Percentiles rank a stretch among this genome's conserved stretches.
Evolutionary conservation across 2,329 filamentous ascomycete species (phyloP).

Genomic region (Botrytis aclada): DNA sequence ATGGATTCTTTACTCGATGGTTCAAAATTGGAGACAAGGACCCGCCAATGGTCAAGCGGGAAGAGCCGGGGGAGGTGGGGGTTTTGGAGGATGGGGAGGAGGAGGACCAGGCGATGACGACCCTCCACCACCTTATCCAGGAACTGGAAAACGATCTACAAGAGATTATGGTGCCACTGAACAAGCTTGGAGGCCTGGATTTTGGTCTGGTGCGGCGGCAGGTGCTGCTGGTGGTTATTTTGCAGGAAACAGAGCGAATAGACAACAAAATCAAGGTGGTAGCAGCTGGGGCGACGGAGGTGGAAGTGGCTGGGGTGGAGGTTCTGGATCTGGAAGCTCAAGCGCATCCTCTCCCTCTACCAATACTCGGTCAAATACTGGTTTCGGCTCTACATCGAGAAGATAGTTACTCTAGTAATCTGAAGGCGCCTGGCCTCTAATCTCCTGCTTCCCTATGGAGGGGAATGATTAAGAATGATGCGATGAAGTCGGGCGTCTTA

Average conservation of each 20-base stretch:
- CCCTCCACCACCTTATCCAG: conserved; percentile 37
- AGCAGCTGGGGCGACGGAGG: conserved; percentile 29
- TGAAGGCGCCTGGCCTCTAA: conserved; percentile 4
- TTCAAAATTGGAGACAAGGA: conserved; percentile 26
- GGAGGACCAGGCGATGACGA: conserved; percentile 34
- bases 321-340: conserved; percentile 29
- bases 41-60: conserved; percentile 36
- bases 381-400: conserved; percentile 67
- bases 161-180: conserved; percentile 31
- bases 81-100: conserved; percentile 45
- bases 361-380: conserved; percentile 61
- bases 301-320: conserved; percentile 21
- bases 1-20: conserved; percentile 62
- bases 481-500: not conserved
- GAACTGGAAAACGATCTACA: conserved; percentile 26
- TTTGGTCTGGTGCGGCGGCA: conserved; percentile 62
- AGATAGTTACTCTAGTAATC: conserved; percentile 42
- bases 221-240: conserved; percentile 71
- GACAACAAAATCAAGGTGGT: conserved; percentile 28
- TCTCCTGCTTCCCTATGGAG: not conserved
- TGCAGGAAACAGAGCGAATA: conserved; percentile 59
- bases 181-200: conserved; percentile 66
- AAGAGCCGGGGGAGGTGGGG: conserved; percentile 39
- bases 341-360: conserved; percentile 36
- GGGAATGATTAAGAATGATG: too few relatives aligned